Evolutionary conservation across 805 yeast genomes (phyloP), one percentile per base, ranked within the genome.

Genomic region (Yarrowia deformans): DNA sequence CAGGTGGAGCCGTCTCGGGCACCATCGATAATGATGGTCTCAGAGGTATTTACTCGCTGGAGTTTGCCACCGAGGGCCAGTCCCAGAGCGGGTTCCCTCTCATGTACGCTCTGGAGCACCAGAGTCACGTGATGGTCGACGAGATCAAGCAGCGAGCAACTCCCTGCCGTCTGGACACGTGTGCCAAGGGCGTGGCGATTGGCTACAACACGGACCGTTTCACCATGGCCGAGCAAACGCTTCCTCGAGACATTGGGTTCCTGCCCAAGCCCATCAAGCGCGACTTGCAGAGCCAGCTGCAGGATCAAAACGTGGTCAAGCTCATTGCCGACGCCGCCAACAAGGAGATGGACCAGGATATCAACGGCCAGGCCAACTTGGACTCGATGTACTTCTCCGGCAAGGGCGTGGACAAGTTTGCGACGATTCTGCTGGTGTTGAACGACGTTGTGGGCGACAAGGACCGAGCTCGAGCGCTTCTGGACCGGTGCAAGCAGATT

Each of bases 371-470:
- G 76, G 83, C 88, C 14, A 80, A 87, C 72, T 79, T 87, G 18
- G 92, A 91, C 72, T 90, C 97, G 0, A 91, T 91, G 96, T 92
- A 92, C 79, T 87, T 89, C 19, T 83, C 94, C 2, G 97, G 97
- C n/a, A 92, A 92, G 74, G 84, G 87, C 29, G 79, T 92, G 60
- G 95, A 91, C 69, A 92, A 91, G 77, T 92, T 89, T 78, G 96
- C 97, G 0, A 87, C 87, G 81, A 84, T 92, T 61, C 82, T 91
- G 16, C 89, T 88, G 72, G 88, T 86, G 14, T 84, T 87, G 42
- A 87, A 88, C 69, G 85, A 81, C 70, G 83, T 92, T 12, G 75
- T 92, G 60, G 76, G 84, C 12, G 90, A 92, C 75, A 72, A 77
- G 0, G 75, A 75, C 0, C 76, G 89, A 69, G 83, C 92, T 0